Evolutionary conservation across 2,329 filamentous ascomycete species (phyloP), one percentile per base, ranked within the genome.

Genomic region (Diplodia intermedia): DNA sequence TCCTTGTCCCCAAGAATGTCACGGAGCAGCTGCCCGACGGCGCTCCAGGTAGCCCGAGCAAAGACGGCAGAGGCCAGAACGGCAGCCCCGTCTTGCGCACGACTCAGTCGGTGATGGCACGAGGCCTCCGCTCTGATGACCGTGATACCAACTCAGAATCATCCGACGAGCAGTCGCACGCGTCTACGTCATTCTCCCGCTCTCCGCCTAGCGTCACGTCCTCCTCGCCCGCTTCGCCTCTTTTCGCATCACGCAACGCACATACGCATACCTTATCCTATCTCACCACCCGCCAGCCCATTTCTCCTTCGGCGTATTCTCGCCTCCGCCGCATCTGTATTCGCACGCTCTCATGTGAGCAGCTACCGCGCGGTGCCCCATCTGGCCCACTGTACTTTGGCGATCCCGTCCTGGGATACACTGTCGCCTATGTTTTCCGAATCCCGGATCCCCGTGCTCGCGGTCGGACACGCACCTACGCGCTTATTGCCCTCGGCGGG

Each of bases 351-450:
- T 87, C 85, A 69, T 86, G 84, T 69, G 86, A 88, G 73, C 80
- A 83, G 11, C 79, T 88, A 3, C 86, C 86, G 3, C 82, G 82
- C 43, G 85, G 85, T 60, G 82, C 86, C 50, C 83, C 85, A 0
- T 86, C 85, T 7, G 86, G 86, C 0, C 84, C 85, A n/a, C 77
- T 88, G 56, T 86, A 83, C 72, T 88, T 88, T 71, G 86, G 86
- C 33, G 86, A 88, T 70, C 79, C 83, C 0, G 80, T 80, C 23
- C 81, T 84, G 6, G 86, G 86, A 65, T 86, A 87, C 76, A 87
- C 86, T 20, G 85, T 88, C 65, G 85, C 86, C 52, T 88, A 86
- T 73, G 82, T 86, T 50, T 88, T 88, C 75, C 85, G 85, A 54
- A 80, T 88, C 20, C 83, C 84, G 15, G 86, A 88, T 72, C 85